Conservation (phyloP, 2,329 filamentous ascomycete genomes). For the Fusarium ambrosium region DNA sequence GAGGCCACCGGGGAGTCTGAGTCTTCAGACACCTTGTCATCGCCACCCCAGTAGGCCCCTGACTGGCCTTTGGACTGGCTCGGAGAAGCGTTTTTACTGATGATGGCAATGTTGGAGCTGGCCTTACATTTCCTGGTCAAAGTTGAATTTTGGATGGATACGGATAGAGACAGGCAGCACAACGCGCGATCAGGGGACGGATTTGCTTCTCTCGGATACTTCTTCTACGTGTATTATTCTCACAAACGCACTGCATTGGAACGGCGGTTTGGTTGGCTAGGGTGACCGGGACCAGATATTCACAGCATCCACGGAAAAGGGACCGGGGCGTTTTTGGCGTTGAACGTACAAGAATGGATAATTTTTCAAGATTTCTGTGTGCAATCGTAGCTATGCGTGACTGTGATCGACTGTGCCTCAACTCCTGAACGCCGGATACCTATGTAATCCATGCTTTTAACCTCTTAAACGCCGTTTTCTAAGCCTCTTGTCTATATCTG, state of each 20-base stretch:
- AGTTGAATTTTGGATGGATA: constrained; percentile 43
- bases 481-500: constrained; percentile 27
- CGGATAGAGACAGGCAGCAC: constrained; percentile 43
- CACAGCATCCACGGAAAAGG: constrained; percentile 47
- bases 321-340: constrained; percentile 48
- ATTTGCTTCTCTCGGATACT: constrained; percentile 27
- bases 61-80: not conserved
- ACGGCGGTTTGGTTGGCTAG: constrained; percentile 44
- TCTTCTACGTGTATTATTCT: constrained; percentile 45
- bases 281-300: constrained; percentile 45
- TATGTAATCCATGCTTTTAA: constrained; percentile 17
- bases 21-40: constrained; percentile 69
- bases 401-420: constrained; percentile 5
- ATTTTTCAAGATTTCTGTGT: constrained; percentile 14
- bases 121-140: constrained; percentile 12
- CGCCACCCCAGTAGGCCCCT: constrained; percentile 57
- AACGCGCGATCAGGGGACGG: constrained; percentile 28
- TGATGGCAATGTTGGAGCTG: constrained; percentile 4
- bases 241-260: constrained; percentile 46
- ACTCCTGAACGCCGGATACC: constrained; percentile 39
- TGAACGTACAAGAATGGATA: constrained; percentile 44
- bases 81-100: constrained; percentile 5
- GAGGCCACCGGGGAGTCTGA: constrained; percentile 67
- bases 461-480: constrained; percentile 5
- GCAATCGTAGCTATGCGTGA: not conserved